Percentiles rank a stretch among this genome's conserved stretches.
phyloP scores from a whole-genome alignment of 2,329 filamentous ascomycete species.

The Penicillium freii region DNA sequence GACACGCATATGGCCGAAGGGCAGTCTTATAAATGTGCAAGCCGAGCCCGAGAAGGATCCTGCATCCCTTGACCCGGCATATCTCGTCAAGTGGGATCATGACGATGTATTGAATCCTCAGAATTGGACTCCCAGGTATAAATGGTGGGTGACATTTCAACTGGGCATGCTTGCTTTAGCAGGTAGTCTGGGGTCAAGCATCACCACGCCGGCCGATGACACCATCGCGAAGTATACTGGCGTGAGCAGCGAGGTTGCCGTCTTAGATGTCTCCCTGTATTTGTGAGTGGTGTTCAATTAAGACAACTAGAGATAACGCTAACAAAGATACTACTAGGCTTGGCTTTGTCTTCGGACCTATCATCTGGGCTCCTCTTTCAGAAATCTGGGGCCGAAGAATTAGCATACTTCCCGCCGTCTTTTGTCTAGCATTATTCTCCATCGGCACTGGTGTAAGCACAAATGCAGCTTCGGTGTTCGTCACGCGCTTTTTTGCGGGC shows the following conservation, averaged over 20 bases:
- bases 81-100: slow-evolving; percentile 14
- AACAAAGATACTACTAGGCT: slow-evolving; percentile 5
- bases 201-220: slow-evolving; percentile 49
- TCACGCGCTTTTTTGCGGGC: slow-evolving; percentile 47
- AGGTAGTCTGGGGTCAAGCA: slow-evolving; percentile 51
- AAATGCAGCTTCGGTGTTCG: slow-evolving; percentile 38
- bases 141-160: slow-evolving; percentile 50
- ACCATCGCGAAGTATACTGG: slow-evolving; percentile 45
- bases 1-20: background rate
- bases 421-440: slow-evolving; percentile 46
- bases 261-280: slow-evolving; percentile 50
- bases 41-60: background rate
- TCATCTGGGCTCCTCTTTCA: slow-evolving; percentile 44
- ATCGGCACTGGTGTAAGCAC: slow-evolving; percentile 46
- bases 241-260: slow-evolving; percentile 46
- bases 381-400: slow-evolving; percentile 49
- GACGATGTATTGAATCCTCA: slow-evolving; percentile 42
- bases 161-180: slow-evolving; percentile 52
- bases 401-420: slow-evolving; percentile 47
- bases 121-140: slow-evolving; percentile 47
- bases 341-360: slow-evolving; percentile 34
- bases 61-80: slow-evolving; percentile 7
- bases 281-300: background rate
- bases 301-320: background rate
- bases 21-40: background rate